phyloP scores from a whole-genome alignment of 495 filamentous ascomycete genomes.

The Chaetomidium leptoderma region DNA sequence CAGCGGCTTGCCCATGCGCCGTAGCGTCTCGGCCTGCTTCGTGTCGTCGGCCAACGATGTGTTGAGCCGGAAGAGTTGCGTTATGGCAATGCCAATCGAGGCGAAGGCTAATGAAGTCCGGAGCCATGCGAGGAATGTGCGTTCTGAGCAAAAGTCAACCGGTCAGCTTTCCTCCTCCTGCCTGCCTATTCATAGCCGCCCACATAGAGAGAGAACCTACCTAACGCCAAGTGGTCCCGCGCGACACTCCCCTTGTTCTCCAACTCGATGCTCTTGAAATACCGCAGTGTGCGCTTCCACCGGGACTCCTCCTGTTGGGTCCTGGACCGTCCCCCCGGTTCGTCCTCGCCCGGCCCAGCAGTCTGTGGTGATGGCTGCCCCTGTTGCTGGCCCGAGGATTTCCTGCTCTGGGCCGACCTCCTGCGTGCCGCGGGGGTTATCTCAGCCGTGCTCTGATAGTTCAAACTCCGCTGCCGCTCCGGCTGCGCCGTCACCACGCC shows the following conservation, averaged over 20 bases:
- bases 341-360: constrained; percentile 8
- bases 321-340: constrained; percentile 23
- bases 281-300: constrained; percentile 49
- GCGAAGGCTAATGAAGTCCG: constrained; percentile 94
- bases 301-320: constrained; percentile 25
- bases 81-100: constrained; percentile 92
- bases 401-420: constrained; percentile 17
- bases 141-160: constrained; percentile 53
- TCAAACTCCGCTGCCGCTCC: constrained; percentile 19
- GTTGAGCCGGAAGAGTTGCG: constrained; percentile 93
- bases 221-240: constrained; percentile 88
- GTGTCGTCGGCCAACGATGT: constrained; percentile 49
- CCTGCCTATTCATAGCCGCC: neutral
- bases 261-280: constrained; percentile 79
- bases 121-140: constrained; percentile 96
- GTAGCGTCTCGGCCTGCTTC: constrained; percentile 46
- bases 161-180: constrained; percentile 9
- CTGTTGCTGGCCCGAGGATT: constrained; percentile 7
- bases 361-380: constrained; percentile 4
- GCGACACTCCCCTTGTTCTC: constrained; percentile 97
- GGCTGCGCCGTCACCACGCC: constrained; percentile 34
- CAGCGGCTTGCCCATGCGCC: constrained; percentile 83
- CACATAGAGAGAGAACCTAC: constrained; percentile 42
- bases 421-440: constrained; percentile 21
- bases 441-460: constrained; percentile 37